Percentiles rank a stretch among this genome's conserved stretches.
These are phyloP conservation scores for Phaeodactylum tricornutum DNA, from an alignment of 108 stramenopile genomes.

Conservation along the genomic window DNA sequence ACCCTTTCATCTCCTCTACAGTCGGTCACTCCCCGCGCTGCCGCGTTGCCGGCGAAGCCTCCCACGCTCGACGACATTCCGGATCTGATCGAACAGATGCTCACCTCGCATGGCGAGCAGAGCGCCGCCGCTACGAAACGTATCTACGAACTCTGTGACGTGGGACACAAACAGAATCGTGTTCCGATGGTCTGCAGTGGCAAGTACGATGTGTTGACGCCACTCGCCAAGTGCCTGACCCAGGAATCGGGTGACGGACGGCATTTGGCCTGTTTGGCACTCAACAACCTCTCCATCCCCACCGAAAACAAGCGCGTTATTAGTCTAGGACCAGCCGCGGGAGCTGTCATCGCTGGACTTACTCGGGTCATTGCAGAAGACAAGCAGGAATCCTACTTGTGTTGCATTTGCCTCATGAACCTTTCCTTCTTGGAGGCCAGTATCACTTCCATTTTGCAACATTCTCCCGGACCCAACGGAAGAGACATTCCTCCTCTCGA, in stretches of 20 bases:
- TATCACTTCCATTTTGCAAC: conserved; percentile 79
- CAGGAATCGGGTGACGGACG: conserved; percentile 84
- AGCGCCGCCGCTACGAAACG: conserved; percentile 82
- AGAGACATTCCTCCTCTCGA: conserved; percentile 55
- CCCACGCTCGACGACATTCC: conserved; percentile 86
- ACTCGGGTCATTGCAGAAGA: conserved; percentile 87
- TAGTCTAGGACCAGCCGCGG: conserved; percentile 76
- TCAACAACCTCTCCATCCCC: conserved; percentile 90
- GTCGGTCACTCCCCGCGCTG: conserved; percentile 15
- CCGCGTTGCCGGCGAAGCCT: conserved; percentile 47
- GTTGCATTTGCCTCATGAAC: conserved; percentile 93
- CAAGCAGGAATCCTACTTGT: conserved; percentile 87
- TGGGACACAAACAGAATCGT: conserved; percentile 90
- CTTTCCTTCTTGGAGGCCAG: conserved; percentile 86
- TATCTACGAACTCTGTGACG: conserved; percentile 87
- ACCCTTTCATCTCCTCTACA: too few species aligned
- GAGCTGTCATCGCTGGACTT: conserved; percentile 80
- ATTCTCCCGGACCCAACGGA: conserved; percentile 64
- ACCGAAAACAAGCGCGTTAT: conserved; percentile 90
- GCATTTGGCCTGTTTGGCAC: conserved; percentile 80
- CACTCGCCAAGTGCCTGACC: conserved; percentile 80
- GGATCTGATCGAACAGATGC: conserved; percentile 77
- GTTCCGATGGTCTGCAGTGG: conserved; percentile 88
- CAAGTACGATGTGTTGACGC: conserved; percentile 82
- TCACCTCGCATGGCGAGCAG: conserved; percentile 77